Conservation (phyloP, 2,329 filamentous ascomycete genomes). For the Apiospora sp. region DNA sequence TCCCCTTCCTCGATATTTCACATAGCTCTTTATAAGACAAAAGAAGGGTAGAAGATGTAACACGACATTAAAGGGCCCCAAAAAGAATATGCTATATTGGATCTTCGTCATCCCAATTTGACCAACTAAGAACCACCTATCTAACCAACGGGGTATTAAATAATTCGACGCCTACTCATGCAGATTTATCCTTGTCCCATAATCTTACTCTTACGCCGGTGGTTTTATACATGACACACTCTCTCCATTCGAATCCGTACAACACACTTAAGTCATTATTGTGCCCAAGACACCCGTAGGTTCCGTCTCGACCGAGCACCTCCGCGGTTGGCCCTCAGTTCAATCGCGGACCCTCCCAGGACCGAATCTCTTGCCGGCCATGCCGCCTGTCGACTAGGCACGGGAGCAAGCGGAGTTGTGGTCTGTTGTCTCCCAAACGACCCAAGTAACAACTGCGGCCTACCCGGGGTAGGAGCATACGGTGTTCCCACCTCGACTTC, state of each 20-base stretch:
- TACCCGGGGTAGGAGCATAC: constrained; percentile 43
- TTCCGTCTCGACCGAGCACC: constrained; percentile 37
- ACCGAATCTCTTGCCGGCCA: constrained; percentile 38
- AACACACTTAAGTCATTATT: constrained; percentile 11
- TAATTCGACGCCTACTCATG: constrained; percentile 13
- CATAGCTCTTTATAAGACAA: background rate
- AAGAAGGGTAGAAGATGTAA: background rate
- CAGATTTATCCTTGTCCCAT: background rate
- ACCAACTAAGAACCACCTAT: constrained; percentile 3
- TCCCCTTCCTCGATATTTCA: background rate
- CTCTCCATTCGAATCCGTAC: background rate
- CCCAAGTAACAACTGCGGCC: constrained; percentile 40
- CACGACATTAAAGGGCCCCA: background rate
- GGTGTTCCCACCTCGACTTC: constrained; percentile 28
- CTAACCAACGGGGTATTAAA: constrained; percentile 11
- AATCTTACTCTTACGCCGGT: background rate
- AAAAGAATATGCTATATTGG: background rate
- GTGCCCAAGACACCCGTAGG: constrained; percentile 43
- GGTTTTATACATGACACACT: background rate
- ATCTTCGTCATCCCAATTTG: background rate
- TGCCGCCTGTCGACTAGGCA: constrained; percentile 36
- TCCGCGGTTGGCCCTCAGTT: constrained; percentile 32
- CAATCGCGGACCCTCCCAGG: constrained; percentile 37
- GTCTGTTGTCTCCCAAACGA: constrained; percentile 37
- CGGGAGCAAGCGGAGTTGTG: constrained; percentile 43